Evolutionary conservation across 305 asterid genomes (phyloP), one percentile per base, ranked within the genome.

Genomic region (Nicotiana rustica): DNA sequence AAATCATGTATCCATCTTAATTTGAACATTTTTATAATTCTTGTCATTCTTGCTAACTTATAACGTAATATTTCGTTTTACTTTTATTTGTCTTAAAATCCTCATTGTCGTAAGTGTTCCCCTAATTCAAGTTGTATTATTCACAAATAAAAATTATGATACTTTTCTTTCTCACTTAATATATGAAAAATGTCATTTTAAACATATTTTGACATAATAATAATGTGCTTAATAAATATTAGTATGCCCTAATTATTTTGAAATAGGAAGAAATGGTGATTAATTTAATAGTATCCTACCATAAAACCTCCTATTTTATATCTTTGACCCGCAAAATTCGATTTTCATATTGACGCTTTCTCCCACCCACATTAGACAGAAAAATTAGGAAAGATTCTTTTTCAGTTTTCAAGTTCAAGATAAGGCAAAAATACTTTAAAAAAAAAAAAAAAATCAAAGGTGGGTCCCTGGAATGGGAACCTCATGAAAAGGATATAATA

Each of bases 251-350:
- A 44, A 19, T 44, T 2, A 25, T 73, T 8, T 4, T 21, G 19
- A 2, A 49, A 49, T 14, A 3, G 60, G 52, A 75, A 49, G 7
- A 44, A 49, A 25, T 25, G 64, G 25, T 49, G 64, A 73, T 6
- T 73, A 71, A 13, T 49, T 35, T 25, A 73, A 13, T 73, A 21
- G 25, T 44, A 49, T 7, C 13, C 15, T n/a, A 75, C 29, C 2
- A 18, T 25, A 14, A 8, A 19, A 75, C 65, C 55, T 75, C 80
- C 80, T 52, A 52, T 52, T 75, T 70, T 52, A 15, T 41, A 15
- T 75, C 55, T 25, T 29, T 75, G 66, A 55, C 66, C 80, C 80
- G 49, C 5, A 76, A 76, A 76, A 15, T 29, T 29, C 65, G 31
- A 76, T 25, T 76, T 29, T 52, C 18, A 14, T 21, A 8, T 25